Base-by-base conservation (phyloP, 768 basidiomycete species). In the Hericium erinaceus region DNA sequence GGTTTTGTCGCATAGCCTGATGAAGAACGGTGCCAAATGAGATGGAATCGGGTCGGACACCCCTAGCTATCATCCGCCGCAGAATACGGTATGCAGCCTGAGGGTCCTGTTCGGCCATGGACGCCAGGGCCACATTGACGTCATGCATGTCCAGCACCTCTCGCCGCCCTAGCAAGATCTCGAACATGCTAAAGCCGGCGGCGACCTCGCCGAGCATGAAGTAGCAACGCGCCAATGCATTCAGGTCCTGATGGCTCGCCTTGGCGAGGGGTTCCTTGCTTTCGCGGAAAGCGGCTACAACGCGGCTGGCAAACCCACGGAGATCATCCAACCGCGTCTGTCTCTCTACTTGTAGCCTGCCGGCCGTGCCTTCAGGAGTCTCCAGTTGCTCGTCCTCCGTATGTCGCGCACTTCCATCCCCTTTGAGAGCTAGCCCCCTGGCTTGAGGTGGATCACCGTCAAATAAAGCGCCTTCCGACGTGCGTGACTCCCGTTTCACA, bases 11-110 rank as follows among this genome's bases (percentile, higher is more conserved):
- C 38, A 79, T 68, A 10, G 87, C 84, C 57, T 75, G 72, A 59
- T 85, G 83, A 58, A 89, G 69, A 46, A 85, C 76, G 0, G 84
- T 85, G 33, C 82, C 83, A 68, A 78, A 82, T 46, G 80, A 78
- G 39, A 81, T 74, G 20, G 68, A 69, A 64, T 83, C 79, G 0
- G 84, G 84, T 40, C 63, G 64, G 28, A 85, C 59, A 16, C 82
- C 81, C 24, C 64, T 62, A 15, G 68, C 62, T 1, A 71, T 62
- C 81, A 88, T 85, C 37, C 73, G 73, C 56, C 73, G 64, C n/a
- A 89, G 66, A 63, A 83, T 71, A 16, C 59, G 63, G 20, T 70
- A 71, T 1, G 82, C 87, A 15, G 64, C 64, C 11, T 69, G 68
- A 20, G 84, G 79, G 46, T 77, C 70, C 60, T 75, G 67, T 57